These are phyloP conservation scores for Saturnispora hagleri DNA, from an alignment of 805 yeast species.

Conservation along the genomic window DNA sequence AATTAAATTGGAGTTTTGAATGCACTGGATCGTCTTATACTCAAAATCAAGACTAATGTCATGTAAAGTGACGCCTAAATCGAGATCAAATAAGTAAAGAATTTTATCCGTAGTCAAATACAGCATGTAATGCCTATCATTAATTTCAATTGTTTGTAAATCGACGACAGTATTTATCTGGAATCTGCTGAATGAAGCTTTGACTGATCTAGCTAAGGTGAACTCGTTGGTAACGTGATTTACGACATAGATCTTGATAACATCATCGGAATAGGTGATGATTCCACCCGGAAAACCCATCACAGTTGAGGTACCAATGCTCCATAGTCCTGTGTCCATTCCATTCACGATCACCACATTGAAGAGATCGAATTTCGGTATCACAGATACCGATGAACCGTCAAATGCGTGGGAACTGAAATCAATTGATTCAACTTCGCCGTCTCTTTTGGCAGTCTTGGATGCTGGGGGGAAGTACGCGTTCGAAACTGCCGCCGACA, in stretches of 20 bases:
- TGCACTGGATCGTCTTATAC: constrained; percentile 3
- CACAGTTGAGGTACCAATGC: not conserved
- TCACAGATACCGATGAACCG: not conserved
- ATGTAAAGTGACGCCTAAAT: constrained; percentile 1
- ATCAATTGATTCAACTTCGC: not conserved
- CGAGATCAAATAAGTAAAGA: constrained; percentile 4
- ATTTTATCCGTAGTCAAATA: not conserved
- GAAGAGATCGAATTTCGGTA: not conserved
- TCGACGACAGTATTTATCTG: not conserved
- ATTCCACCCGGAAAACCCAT: not conserved
- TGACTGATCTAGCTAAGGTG: not conserved
- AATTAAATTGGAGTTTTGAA: not conserved
- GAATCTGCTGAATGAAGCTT: not conserved
- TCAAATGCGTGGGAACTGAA: not conserved
- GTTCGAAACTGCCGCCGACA: not conserved
- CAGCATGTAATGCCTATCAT: not conserved
- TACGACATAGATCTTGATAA: not conserved
- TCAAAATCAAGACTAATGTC: not conserved
- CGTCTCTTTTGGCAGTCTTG: not conserved
- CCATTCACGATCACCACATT: not conserved
- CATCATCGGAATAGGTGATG: not conserved
- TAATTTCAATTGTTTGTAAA: not conserved
- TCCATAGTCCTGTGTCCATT: not conserved
- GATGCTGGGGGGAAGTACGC: not conserved
- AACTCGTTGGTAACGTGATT: not conserved